phyloP scores from a whole-genome alignment of 163 green algal genomes.

The Chlorella variabilis region DNA sequence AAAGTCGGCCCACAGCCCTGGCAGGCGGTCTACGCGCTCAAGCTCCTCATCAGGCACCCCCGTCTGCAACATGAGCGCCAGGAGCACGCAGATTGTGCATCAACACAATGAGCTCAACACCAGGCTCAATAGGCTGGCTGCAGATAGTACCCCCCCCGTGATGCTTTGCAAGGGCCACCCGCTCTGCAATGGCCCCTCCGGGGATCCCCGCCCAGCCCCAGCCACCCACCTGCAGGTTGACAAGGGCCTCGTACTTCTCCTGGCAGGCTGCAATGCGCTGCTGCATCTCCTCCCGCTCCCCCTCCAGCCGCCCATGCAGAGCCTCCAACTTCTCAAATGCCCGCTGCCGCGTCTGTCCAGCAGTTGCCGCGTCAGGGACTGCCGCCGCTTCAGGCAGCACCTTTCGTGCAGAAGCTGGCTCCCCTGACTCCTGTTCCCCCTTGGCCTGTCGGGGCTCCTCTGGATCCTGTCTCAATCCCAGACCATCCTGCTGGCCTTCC shows the following conservation, averaged over 20 bases:
- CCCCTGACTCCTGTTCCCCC: neutral
- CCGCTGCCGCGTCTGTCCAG: neutral
- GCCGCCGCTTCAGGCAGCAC: too few species aligned
- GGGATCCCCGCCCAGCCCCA: too few species aligned
- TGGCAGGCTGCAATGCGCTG: slow-evolving; percentile 3
- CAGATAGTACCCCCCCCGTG: too few species aligned
- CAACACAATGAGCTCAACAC: too few species aligned
- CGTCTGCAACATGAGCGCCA: neutral
- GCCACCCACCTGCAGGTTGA: slow-evolving; percentile 24
- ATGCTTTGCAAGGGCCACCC: too few species aligned
- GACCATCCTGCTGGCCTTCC: neutral
- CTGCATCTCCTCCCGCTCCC: slow-evolving; percentile 11
- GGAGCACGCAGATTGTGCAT: neutral
- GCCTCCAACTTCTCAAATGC: slow-evolving; percentile 1
- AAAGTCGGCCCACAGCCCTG: slow-evolving; percentile 2
- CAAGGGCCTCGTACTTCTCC: slow-evolving; percentile 29
- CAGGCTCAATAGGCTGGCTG: neutral
- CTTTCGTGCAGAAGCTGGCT: neutral
- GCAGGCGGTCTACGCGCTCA: slow-evolving; percentile 1
- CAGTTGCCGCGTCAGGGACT: neutral
- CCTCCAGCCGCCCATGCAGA: slow-evolving; percentile 9
- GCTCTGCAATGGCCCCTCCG: neutral
- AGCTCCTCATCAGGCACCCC: slow-evolving; percentile 24
- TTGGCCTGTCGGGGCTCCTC: neutral
- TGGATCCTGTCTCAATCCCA: neutral